Base-by-base conservation (phyloP, 768 basidiomycete species). In the Boletus subcaerulescens region DNA sequence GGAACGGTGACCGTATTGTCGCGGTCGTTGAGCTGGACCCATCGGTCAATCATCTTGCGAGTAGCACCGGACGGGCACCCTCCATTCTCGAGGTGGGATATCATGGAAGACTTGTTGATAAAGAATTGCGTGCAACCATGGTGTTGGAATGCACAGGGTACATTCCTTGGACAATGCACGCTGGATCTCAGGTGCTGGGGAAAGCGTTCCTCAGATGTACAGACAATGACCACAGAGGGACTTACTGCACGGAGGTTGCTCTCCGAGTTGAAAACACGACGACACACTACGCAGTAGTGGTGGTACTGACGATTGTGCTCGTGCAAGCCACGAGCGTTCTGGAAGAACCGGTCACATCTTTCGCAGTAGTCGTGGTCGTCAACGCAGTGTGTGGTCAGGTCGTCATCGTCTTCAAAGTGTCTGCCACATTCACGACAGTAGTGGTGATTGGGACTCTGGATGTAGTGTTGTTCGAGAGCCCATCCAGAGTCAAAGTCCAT, bases 11-110 rank as follows among this genome's bases (percentile, higher is more conserved):
- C 77, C 57, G 80, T 31, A 50, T 80, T 73, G 45, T 65, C 50
- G 4, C 57, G 72, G 64, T 88, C 86, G 47, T 72, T 51, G 47
- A 72, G 31, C 45, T 70, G 74, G 45, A 84, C 71, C 52, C 64
- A 69, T 38, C 61, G 65, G 44, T 69, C 52, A 52, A 76, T 57
- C 50, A 73, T 71, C 35, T 65, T 62, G 52, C 77, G 76, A 32
- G 66, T 65, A 39, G 80, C 66, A 12, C 82, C 78, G 0, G 85
- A 85, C 22, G 58, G 48, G 64, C 88, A 88, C 4, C 63, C 57
- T 1, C 86, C 86, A 12, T 76, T 71, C 62, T 89, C 88, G 63
- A 87, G 75, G 65, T 90, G 87, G 31, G 80, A 76, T 32, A 81
- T 62, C 44, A 89, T 73, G 11, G 84, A 80, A 10, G 85, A 77